These are phyloP conservation scores for Sarocladium brachiariae DNA, from an alignment of 2,329 filamentous ascomycete genomes.

Conservation along the genomic window DNA sequence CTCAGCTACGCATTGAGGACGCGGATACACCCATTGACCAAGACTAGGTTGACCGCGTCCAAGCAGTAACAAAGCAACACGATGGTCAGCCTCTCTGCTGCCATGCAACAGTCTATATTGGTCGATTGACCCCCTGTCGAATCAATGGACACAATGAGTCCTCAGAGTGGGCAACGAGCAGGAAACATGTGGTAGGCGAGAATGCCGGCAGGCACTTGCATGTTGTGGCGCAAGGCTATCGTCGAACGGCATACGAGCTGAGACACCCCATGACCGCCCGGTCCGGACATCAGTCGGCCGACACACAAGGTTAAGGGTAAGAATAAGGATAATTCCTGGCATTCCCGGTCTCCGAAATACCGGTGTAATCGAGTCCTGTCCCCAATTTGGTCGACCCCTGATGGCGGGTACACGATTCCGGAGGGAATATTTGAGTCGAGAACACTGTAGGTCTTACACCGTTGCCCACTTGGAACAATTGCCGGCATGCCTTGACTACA, in stretches of 20 bases:
- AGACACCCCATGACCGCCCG: background rate
- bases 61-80: no score
- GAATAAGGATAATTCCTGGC: background rate
- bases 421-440: background rate
- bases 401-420: no score
- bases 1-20: background rate
- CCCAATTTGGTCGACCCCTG: no score
- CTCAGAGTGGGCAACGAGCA: no score
- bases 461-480: background rate
- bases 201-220: no score
- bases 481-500: background rate
- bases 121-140: no score
- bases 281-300: background rate
- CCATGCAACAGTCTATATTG: no score
- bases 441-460: slow-evolving; percentile 4
- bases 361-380: background rate
- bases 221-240: slow-evolving; percentile 4
- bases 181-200: no score
- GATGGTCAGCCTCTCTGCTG: no score
- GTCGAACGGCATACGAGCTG: slow-evolving; percentile 3
- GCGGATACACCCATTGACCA: no score
- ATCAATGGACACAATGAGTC: no score
- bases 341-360: background rate
- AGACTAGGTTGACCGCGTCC: no score
- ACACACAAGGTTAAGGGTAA: background rate